phyloP scores from a whole-genome alignment of 352 stramenopile genomes.

The Phytophthora fragariae region DNA sequence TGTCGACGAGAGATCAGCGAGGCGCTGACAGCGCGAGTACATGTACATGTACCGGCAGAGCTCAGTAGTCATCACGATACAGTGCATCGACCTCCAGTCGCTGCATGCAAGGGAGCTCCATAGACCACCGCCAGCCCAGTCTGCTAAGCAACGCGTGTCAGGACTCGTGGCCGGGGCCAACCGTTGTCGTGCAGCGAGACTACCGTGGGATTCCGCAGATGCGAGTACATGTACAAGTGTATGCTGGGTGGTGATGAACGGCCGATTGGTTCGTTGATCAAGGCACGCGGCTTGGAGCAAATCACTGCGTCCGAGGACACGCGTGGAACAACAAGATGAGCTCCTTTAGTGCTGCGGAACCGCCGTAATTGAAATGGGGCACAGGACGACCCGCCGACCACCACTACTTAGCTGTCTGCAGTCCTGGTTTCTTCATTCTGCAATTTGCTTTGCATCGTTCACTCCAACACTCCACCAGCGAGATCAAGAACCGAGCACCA shows the following conservation, averaged over 20 bases:
- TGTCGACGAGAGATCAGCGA: conserved; percentile 12
- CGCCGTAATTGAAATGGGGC: conserved; percentile 23
- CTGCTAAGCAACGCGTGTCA: conserved; percentile 36
- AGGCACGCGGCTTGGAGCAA: conserved; percentile 32
- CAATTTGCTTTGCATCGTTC: conserved; percentile 35
- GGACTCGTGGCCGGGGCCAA: conserved; percentile 33
- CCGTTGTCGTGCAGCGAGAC: conserved; percentile 29
- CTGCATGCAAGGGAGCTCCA: conserved; percentile 8
- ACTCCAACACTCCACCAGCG: conserved; percentile 8
- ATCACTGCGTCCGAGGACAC: conserved; percentile 32
- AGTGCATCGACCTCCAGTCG: conserved; percentile 2
- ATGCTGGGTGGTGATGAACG: conserved; percentile 30
- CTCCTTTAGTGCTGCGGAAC: conserved; percentile 13
- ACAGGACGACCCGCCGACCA: background rate
- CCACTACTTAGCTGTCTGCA: background rate
- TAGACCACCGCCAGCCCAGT: conserved; percentile 12
- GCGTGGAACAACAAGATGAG: conserved; percentile 23
- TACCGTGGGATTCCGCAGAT: conserved; percentile 26
- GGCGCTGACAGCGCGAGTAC: background rate
- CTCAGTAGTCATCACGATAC: conserved; percentile 7
- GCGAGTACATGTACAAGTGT: conserved; percentile 31
- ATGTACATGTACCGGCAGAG: background rate
- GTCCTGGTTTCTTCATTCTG: conserved; percentile 21
- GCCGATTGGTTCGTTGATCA: conserved; percentile 12
- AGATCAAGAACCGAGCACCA: background rate